Evolutionary conservation across 306 rosid species (phyloP).

Genomic region (Vigna trinervia): DNA sequence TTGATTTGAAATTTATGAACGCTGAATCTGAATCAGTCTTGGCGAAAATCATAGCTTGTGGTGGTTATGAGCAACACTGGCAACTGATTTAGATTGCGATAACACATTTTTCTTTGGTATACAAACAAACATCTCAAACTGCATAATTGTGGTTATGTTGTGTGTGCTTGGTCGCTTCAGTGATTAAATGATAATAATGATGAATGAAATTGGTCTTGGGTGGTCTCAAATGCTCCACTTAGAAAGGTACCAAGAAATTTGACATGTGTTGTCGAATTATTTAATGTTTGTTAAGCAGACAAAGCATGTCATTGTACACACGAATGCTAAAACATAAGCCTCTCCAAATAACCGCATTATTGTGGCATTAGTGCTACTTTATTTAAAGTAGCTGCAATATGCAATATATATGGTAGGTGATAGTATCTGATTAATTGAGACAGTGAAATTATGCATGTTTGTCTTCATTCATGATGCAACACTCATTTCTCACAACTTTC

Average conservation of each 20-base stretch:
- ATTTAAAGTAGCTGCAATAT: slow-evolving; percentile 39
- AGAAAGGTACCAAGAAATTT: slow-evolving; percentile 11
- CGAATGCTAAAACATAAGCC: slow-evolving; percentile 19
- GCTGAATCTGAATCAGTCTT: slow-evolving; percentile 26
- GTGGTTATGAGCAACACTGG: background rate
- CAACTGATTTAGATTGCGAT: slow-evolving; percentile 19
- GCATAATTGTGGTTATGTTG: background rate
- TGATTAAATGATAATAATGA: slow-evolving; percentile 33
- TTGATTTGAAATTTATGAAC: slow-evolving; percentile 50
- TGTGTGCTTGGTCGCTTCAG: slow-evolving; percentile 17
- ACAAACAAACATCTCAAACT: background rate
- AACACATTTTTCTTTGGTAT: background rate
- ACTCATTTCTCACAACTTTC: slow-evolving; percentile 13
- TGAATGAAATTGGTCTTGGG: slow-evolving; percentile 25
- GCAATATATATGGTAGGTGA: slow-evolving; percentile 44
- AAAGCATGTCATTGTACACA: slow-evolving; percentile 37
- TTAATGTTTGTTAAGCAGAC: background rate
- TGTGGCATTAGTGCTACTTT: slow-evolving; percentile 41
- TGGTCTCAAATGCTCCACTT: slow-evolving; percentile 28
- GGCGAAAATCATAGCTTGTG: background rate
- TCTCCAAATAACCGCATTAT: slow-evolving; percentile 29
- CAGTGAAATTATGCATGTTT: slow-evolving; percentile 25
- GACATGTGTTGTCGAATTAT: slow-evolving; percentile 13
- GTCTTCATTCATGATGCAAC: slow-evolving; percentile 13
- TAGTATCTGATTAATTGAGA: slow-evolving; percentile 35